Evolutionary conservation across 352 stramenopile genomes (phyloP), one percentile per base, ranked within the genome.

Genomic region (Globisporangium rhizosaccharum): DNA sequence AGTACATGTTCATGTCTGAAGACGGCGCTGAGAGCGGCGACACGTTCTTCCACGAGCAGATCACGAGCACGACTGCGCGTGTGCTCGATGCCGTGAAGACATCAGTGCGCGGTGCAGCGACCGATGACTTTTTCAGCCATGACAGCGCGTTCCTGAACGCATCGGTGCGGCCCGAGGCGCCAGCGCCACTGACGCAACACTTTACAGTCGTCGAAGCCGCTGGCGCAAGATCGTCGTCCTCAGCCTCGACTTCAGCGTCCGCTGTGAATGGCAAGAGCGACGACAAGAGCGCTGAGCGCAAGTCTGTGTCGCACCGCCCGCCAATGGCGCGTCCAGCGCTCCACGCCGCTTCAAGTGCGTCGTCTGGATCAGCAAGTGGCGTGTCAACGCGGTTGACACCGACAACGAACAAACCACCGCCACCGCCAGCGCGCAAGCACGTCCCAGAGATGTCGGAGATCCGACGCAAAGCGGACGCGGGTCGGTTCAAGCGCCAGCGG

Each of bases 401-500:
- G 25, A 33, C 62, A 6, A 51, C 68, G 55, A 71, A 54, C 10
- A 59, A 62, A 26, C 68, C 76, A 26, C 68, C 76, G n/a, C 71
- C 64, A n/a, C 77, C 76, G 23, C 85, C 84, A 67, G 6, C 17
- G 17, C 33, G 37, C 20, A 92, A 90, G 36, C 64, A 85, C 57
- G 75, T 82, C 48, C 84, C 81, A 23, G 56, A 92, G 44, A 74
- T 88, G 56, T 90, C 82, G 5, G 82, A 92, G 63, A 92, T 94
- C 56, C 81, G 85, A 51, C 82, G 82, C 20, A 91, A 94, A 58
- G 85, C 85, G 7, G 85, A 94, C 54, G 82, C 81, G 0, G 85
- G 85, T 2, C 72, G 85, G 0, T 94, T 94, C 56, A 94, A 94
- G 69, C 73, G 85, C 39, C 81, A 94, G 61, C 74, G 85, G 10